Evolutionary conservation across 1,284 basidiomycete genomes (phyloP), one percentile per base, ranked within the genome.

Genomic region (Pseudozyma sp.): DNA sequence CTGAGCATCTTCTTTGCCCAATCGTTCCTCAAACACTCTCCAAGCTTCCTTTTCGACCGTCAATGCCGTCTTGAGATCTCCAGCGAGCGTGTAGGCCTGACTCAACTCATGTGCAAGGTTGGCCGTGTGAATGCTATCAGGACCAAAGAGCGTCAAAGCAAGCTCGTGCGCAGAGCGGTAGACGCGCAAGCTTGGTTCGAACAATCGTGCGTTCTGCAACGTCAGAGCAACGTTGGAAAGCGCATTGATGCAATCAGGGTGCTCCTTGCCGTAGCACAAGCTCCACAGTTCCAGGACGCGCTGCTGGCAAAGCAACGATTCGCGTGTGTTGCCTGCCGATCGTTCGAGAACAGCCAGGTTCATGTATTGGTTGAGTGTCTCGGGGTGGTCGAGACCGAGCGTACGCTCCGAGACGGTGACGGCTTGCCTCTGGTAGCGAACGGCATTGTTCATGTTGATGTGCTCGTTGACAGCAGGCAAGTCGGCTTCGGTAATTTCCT

Each of bases 381-480:
- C 88, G 49, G 86, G 85, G 70, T 87, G 86, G 80, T 89, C 88
- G 38, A 89, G 79, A 52, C 89, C 89, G 16, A 87, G 79, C 4
- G 87, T 88, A 38, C 89, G 85, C 81, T 89, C 89, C 52, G 87
- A 86, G 49, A 89, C 86, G 51, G 88, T 88, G 60, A 89, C 86
- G 19, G 88, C 88, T 82, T 89, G 88, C 53, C 88, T 84, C 78
- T 88, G 88, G 70, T 89, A 85, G 40, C 87, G 84, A 39, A 88
- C 83, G 2, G 87, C 88, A 45, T 83, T 83, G 34, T 79, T 76
- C 48, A 84, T 60, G 36, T 85, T 86, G 49, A 88, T 70, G 76
- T 87, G 85, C 56, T 82, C 78, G 52, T 77, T 70, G 56, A 70
- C 61, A 1, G 53, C 38, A 3, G 73, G 59, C 58, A 70, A 45